Percentiles rank a stretch among this genome's conserved stretches.
Evolutionary conservation across 2,329 filamentous ascomycete genomes (phyloP).

Genomic region (Sphaerulina musiva): DNA sequence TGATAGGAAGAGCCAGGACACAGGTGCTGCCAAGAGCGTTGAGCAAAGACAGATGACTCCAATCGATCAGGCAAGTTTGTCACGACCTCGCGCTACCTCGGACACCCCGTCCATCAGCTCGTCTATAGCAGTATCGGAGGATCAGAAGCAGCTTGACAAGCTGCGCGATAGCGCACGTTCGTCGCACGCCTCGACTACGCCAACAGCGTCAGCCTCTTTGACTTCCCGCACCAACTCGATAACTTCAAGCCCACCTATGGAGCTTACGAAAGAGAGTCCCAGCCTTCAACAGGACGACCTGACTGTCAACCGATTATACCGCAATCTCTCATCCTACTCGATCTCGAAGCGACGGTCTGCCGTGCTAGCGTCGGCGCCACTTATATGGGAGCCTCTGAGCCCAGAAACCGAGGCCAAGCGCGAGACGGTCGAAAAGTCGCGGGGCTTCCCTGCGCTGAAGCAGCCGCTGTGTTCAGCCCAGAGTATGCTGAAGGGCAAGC

Average conservation of each 20-base stretch:
- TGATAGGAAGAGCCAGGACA: background rate
- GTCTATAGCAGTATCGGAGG: conserved; percentile 23
- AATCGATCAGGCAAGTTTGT: conserved; percentile 3
- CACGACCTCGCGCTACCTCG: conserved; percentile 10
- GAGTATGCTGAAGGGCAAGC: conserved; percentile 16
- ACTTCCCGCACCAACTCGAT: conserved; percentile 28
- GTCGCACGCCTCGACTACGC: conserved; percentile 27
- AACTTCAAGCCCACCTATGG: conserved; percentile 24
- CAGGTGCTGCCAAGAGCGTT: conserved; percentile 8
- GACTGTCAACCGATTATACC: conserved; percentile 15
- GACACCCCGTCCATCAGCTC: conserved; percentile 25
- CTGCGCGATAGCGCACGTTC: conserved; percentile 28
- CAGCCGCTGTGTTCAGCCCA: conserved; percentile 10
- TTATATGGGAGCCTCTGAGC: background rate
- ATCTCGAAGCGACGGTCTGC: conserved; percentile 24
- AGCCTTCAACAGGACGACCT: conserved; percentile 14
- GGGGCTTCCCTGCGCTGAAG: conserved; percentile 13
- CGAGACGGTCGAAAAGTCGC: conserved; percentile 3
- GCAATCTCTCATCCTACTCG: conserved; percentile 25
- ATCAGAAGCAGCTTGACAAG: conserved; percentile 27
- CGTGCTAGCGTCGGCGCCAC: conserved; percentile 11
- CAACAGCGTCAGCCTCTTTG: conserved; percentile 18
- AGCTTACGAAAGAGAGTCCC: conserved; percentile 16
- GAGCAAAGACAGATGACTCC: background rate
- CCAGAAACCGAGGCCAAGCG: background rate